These are phyloP conservation scores for Luffa acutangula DNA, from an alignment of 306 rosid genomes.

Conservation along the genomic window DNA sequence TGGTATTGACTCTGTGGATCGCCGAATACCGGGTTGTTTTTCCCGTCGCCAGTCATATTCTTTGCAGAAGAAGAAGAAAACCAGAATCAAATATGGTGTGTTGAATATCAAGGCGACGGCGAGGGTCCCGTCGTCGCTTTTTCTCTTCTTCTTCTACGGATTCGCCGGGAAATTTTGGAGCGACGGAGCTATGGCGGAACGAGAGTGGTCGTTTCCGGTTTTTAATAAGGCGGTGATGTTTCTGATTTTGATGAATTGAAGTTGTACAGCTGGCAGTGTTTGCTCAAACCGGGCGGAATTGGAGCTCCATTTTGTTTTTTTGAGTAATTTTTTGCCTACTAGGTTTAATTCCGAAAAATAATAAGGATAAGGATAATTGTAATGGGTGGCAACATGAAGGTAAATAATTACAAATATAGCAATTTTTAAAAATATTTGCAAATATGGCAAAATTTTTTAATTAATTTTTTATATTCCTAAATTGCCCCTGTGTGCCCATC, in stretches of 20 bases:
- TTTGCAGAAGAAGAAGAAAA: slow-evolving; percentile 6
- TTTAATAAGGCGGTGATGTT: background rate
- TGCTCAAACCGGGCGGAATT: background rate
- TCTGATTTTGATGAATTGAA: background rate
- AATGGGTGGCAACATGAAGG: no score
- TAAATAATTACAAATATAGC: no score
- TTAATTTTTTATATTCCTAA: no score
- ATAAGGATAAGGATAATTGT: no score
- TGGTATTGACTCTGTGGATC: slow-evolving; percentile 31
- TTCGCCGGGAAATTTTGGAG: background rate
- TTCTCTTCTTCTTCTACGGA: background rate
- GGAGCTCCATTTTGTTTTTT: background rate
- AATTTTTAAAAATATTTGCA: no score
- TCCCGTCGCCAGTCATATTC: slow-evolving; percentile 39
- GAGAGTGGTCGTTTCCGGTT: background rate
- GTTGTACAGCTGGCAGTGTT: background rate
- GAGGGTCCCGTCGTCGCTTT: background rate
- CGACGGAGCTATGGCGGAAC: background rate
- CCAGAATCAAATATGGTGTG: background rate
- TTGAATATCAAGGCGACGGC: background rate
- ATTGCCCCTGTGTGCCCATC: no score
- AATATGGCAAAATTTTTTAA: no score
- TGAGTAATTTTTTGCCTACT: no score
- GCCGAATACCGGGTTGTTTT: slow-evolving; percentile 19
- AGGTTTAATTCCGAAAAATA: no score